Conservation (phyloP, 768 basidiomycete species). For the Ramaria sp. region DNA sequence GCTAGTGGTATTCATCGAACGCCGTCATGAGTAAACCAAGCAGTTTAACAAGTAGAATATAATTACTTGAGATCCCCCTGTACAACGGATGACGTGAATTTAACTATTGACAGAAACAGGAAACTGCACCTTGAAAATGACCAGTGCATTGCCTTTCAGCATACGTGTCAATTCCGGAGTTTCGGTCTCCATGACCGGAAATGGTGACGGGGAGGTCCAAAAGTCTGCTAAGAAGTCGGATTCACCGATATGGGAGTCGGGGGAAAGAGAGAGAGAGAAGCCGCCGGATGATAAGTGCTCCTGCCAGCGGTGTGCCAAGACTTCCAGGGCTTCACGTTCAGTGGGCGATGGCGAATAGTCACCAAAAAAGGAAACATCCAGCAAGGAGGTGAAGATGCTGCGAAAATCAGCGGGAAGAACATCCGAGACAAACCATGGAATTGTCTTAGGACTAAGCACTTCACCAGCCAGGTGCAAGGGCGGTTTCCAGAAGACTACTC, state of each 20-base stretch:
- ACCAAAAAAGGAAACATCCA: constrained; percentile 53
- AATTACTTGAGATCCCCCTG: constrained; percentile 87
- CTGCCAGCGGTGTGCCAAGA: constrained; percentile 64
- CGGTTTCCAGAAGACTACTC: constrained; percentile 16
- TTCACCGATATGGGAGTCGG: constrained; percentile 44
- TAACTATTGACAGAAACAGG: neutral
- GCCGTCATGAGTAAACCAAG: neutral
- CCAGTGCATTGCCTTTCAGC: constrained; percentile 48
- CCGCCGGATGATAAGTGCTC: constrained; percentile 54
- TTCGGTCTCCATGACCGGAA: constrained; percentile 56
- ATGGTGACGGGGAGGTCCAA: constrained; percentile 68
- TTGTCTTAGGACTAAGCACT: constrained; percentile 66
- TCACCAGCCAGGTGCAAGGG: constrained; percentile 1
- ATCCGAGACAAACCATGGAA: constrained; percentile 97
- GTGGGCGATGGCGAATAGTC: constrained; percentile 13
- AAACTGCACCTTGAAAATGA: constrained; percentile 66
- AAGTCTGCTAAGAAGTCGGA: constrained; percentile 35
- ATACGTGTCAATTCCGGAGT: constrained; percentile 40
- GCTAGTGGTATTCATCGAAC: constrained; percentile 24
- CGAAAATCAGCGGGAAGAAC: constrained; percentile 82
- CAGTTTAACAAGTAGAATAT: neutral
- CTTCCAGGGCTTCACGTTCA: constrained; percentile 33
- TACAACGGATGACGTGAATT: neutral
- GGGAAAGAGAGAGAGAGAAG: constrained; percentile 64
- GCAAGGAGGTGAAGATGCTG: constrained; percentile 42